Evolutionary conservation across 1,284 basidiomycete species (phyloP), one percentile per base, ranked within the genome.

Genomic region (Phenoliferia sp.): DNA sequence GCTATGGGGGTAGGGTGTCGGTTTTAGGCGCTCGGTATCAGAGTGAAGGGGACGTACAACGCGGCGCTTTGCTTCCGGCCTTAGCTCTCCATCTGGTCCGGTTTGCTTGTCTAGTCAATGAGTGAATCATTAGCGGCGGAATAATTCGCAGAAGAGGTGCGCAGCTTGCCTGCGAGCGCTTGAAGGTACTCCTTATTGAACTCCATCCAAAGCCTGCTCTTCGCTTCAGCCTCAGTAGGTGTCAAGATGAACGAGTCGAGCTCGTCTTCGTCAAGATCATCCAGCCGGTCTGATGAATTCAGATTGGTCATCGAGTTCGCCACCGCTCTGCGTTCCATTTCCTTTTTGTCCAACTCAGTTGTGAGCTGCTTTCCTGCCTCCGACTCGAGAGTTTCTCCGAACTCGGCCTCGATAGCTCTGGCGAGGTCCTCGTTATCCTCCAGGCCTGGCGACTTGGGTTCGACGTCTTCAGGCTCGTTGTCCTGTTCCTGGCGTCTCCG

Each of bases 201-300:
- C 80, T 95, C 93, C 69, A 98, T 90, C 96, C 96, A 99, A 26
- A 99, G 87, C 32, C 94, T 87, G 76, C 95, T 93, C 78, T 94
- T 96, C 76, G 93, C 85, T 77, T 85, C 86, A 7, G 92, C 88
- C 79, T 98, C 95, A 32, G 91, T 90, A 58, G 90, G 88, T 16
- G 85, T 88, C 59, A 97, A 80, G 67, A 96, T 83, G 78, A 81
- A 93, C 32, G 81, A 82, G 77, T 98, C 92, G 57, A 99, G 83
- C 79, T 99, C 96, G 9, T 89, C 92, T 75, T 99, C 96, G 80
- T 99, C 90, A 32, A 98, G 81, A 48, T 89, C 92, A 28, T 83
- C 78, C 55, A 95, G 82, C 66, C 73, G 56, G 48, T 69, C 68
- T 50, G 61, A 67, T 64, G 68, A 31, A 58, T 72, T 60, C 57